These are phyloP conservation scores for Vararia minispora DNA, from an alignment of 768 basidiomycete species.

Conservation along the genomic window DNA sequence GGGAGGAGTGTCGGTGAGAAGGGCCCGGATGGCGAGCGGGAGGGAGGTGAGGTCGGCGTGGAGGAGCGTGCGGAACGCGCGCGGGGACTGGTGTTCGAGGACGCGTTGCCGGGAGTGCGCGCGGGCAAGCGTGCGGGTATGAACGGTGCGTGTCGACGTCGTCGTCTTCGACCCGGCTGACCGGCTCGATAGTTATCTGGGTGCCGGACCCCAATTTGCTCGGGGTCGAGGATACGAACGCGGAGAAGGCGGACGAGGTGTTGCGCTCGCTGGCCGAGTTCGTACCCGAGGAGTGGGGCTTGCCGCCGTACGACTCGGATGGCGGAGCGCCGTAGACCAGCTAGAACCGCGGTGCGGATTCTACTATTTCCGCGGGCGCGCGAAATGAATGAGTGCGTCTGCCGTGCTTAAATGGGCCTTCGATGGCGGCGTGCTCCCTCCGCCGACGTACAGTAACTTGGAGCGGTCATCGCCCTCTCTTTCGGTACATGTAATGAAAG, in stretches of 20 bases:
- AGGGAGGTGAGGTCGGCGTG: slow-evolving; percentile 21
- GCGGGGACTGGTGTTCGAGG: slow-evolving; percentile 75
- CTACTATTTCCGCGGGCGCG: background rate
- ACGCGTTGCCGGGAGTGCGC: slow-evolving; percentile 64
- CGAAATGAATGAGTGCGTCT: background rate
- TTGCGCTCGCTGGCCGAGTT: slow-evolving; percentile 61
- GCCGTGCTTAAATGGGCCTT: background rate
- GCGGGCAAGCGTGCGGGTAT: slow-evolving; percentile 81
- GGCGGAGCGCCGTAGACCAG: background rate
- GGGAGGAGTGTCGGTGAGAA: slow-evolving; percentile 46
- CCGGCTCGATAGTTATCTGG: slow-evolving; percentile 56
- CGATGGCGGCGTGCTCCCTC: background rate
- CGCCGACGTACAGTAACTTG: background rate
- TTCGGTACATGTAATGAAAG: slow-evolving; percentile 14
- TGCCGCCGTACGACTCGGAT: slow-evolving; percentile 47
- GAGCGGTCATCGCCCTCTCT: background rate
- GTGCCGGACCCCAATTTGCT: slow-evolving; percentile 67
- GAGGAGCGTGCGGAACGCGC: slow-evolving; percentile 35
- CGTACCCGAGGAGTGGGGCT: slow-evolving; percentile 72
- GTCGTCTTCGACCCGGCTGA: background rate
- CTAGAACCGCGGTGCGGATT: background rate
- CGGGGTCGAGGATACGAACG: slow-evolving; percentile 27
- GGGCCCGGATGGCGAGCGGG: slow-evolving; percentile 25
- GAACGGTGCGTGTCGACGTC: slow-evolving; percentile 44
- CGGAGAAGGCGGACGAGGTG: slow-evolving; percentile 44